Evolutionary conservation across 176 grass and related monocot genomes (phyloP).

Genomic region (Aegilops umbellulata): DNA sequence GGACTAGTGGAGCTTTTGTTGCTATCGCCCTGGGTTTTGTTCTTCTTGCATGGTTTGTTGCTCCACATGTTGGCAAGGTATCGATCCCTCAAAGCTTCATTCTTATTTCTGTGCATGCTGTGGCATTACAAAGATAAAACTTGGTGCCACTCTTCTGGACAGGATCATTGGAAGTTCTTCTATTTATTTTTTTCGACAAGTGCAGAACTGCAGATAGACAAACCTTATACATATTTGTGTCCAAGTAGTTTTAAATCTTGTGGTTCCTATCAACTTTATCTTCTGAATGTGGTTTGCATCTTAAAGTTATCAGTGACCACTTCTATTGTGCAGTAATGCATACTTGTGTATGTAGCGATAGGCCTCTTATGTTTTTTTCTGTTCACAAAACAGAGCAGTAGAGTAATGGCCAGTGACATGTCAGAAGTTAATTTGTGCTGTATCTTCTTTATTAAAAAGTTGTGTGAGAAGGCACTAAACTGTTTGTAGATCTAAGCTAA

Average conservation of each 20-base stretch:
- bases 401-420: not conserved
- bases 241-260: not conserved
- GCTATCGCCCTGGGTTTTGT: slow-evolving; percentile 51
- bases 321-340: not conserved
- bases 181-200: no score
- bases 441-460: not conserved
- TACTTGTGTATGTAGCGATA: not conserved
- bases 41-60: slow-evolving; percentile 75
- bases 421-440: not conserved
- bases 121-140: not conserved
- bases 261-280: not conserved
- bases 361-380: not conserved
- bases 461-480: not conserved
- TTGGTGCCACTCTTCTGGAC: not conserved
- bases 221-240: not conserved
- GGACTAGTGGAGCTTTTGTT: slow-evolving; percentile 73
- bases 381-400: not conserved
- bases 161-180: no score
- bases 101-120: not conserved
- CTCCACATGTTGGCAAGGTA: slow-evolving; percentile 48
- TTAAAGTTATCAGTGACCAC: not conserved
- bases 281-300: not conserved
- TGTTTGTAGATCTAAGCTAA: not conserved
- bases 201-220: not conserved
- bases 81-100: no score